Conservation (phyloP, 192 early-diverging fungal genomes). For the Chytriomyces sp. region DNA sequence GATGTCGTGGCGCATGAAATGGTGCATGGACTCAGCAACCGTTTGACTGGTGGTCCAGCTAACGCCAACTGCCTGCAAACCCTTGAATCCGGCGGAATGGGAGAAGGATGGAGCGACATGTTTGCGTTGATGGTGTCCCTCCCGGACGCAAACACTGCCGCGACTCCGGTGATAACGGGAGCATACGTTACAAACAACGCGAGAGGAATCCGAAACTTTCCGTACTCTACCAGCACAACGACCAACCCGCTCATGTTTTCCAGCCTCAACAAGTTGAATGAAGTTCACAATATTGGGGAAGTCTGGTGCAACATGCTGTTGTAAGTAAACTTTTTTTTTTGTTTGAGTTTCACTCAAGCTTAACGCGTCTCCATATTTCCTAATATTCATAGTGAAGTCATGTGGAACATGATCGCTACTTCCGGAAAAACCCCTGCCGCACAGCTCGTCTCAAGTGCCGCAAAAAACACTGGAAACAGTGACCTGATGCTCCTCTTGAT, state of each 20-base stretch:
- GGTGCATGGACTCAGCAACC: conserved; percentile 67
- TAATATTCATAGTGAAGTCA: conserved; percentile 13
- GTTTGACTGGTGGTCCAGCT: conserved; percentile 70
- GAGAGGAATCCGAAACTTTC: conserved; percentile 24
- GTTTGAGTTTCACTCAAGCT: conserved; percentile 27
- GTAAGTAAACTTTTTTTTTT: conserved; percentile 56
- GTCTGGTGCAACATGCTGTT: conserved; percentile 66
- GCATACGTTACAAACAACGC: conserved; percentile 3
- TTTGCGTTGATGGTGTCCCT: conserved; percentile 48
- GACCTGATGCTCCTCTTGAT: not conserved
- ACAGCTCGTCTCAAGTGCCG: not conserved
- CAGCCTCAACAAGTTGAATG: conserved; percentile 31
- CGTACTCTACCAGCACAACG: conserved; percentile 57
- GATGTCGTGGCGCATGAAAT: conserved; percentile 59
- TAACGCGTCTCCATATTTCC: no score
- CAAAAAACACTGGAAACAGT: not conserved
- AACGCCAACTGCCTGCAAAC: conserved; percentile 63
- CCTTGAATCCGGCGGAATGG: conserved; percentile 67
- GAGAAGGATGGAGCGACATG: conserved; percentile 70
- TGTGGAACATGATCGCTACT: conserved; percentile 28
- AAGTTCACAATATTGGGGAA: conserved; percentile 68
- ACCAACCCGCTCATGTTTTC: conserved; percentile 38
- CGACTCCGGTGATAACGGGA: conserved; percentile 28
- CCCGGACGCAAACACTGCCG: conserved; percentile 47
- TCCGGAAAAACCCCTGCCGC: conserved; percentile 11